Percentiles rank a stretch among this genome's conserved stretches.
These are phyloP conservation scores for Pelargonium cotyledonis DNA, from an alignment of 441 rosid species.

Conservation along the genomic window DNA sequence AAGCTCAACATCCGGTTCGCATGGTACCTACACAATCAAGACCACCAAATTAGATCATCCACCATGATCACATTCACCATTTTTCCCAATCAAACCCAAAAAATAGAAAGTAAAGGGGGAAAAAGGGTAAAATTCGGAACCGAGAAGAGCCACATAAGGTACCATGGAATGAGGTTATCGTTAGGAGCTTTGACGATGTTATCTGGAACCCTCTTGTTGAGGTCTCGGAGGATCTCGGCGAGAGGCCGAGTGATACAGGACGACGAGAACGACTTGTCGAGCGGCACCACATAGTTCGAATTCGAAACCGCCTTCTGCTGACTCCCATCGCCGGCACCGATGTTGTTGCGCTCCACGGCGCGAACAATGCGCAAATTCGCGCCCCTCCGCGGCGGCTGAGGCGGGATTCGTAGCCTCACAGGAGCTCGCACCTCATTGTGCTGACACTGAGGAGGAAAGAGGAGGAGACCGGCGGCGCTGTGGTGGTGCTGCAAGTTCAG, in stretches of 20 bases:
- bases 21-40: slow-evolving; percentile 55
- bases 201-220: slow-evolving; percentile 86
- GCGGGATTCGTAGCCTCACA: not conserved
- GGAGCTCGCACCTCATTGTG: not conserved
- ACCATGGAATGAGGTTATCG: slow-evolving; percentile 69
- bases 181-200: slow-evolving; percentile 51
- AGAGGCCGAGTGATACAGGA: slow-evolving; percentile 84
- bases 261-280: slow-evolving; percentile 56
- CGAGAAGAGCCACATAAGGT: not conserved
- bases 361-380: slow-evolving; percentile 2
- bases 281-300: slow-evolving; percentile 87
- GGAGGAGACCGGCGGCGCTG: not conserved
- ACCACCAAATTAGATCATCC: slow-evolving; percentile 16
- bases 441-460: no score
- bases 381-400: slow-evolving; percentile 15
- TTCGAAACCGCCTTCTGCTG: slow-evolving; percentile 49
- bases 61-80: not conserved
- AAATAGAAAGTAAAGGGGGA: no score
- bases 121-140: not conserved
- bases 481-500: not conserved
- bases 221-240: slow-evolving; percentile 90
- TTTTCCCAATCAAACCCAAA: no score
- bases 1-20: slow-evolving; percentile 98
- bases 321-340: slow-evolving; percentile 24
- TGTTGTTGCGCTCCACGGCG: slow-evolving; percentile 10